Evolutionary conservation across 495 filamentous ascomycete genomes (phyloP), one percentile per base, ranked within the genome.

Genomic region (Hyaloscypha bicolor): DNA sequence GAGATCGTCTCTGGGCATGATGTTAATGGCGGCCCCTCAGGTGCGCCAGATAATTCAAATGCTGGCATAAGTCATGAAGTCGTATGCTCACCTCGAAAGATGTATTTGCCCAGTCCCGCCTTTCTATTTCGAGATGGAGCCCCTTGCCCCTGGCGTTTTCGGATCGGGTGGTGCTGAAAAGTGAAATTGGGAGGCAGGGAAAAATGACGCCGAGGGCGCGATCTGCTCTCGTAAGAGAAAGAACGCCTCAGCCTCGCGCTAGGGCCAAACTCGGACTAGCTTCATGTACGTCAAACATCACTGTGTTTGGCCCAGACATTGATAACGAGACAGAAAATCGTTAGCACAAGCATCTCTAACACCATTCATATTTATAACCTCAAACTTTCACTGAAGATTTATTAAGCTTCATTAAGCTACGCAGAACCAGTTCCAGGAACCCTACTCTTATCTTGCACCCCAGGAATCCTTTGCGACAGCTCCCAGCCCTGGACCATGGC

Each of bases 1-100:
- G 64, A 87, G 77, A 68, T 87, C 84, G 84, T 87, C 84, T 85
- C 84, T 85, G 77, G 84, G 83, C 84, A 87, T 87, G 75, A 75
- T 74, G 64, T 75, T 71, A 75, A 73, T 72, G 64, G 57, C 45
- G 64, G 29, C 67, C 55, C 14, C 16, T 30, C 16, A 29, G 52
- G 53, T 61, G 69, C 64, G 60, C 60, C 55, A 66, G 65, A 59
- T 8, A 53, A 42, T 37, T 22, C 9, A n/a, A 60, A 58, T 19
- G 52, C 35, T 35, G 61, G 59, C 21, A 29, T 25, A 45, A 45
- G 14, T 66, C 60, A 66, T 55, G 60, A 58, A 39, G 51, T 66
- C 29, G 63, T 60, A 62, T 66, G 65, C 69, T 71, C 65, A 71
- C 69, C 69, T 71, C 55, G 19, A 67, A 65, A 65, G 57, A 65